phyloP scores from a whole-genome alignment of 2,329 filamentous ascomycete genomes.

The Fusarium euwallaceae region DNA sequence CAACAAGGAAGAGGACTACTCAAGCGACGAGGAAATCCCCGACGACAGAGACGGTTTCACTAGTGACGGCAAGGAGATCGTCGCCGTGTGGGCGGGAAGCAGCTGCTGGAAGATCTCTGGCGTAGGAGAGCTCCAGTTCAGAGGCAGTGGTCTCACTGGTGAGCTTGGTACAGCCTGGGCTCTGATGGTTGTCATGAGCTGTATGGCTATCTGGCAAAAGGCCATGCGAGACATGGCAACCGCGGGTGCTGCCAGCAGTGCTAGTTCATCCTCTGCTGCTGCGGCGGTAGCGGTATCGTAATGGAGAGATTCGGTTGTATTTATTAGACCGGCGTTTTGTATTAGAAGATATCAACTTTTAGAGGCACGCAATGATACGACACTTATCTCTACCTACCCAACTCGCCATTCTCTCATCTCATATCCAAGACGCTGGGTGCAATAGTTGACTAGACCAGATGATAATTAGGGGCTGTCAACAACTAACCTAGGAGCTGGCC shows the following conservation, averaged over 20 bases:
- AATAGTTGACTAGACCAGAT: background rate
- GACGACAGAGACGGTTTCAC: slow-evolving; percentile 33
- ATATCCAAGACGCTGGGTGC: background rate
- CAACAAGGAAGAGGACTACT: slow-evolving; percentile 14
- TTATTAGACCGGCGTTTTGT: background rate
- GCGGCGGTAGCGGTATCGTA: slow-evolving; percentile 5
- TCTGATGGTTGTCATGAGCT: slow-evolving; percentile 46
- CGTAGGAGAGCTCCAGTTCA: slow-evolving; percentile 44
- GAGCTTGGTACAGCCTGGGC: slow-evolving; percentile 43
- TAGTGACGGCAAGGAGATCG: slow-evolving; percentile 43
- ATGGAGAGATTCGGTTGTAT: background rate
- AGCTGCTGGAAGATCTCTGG: slow-evolving; percentile 26
- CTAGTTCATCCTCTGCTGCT: background rate
- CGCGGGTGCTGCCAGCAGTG: slow-evolving; percentile 10
- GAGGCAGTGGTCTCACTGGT: slow-evolving; percentile 44
- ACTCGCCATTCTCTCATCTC: background rate
- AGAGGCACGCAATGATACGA: slow-evolving; percentile 1
- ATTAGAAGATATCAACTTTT: slow-evolving; percentile 6
- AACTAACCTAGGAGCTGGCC: background rate
- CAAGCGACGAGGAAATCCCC: slow-evolving; percentile 11
- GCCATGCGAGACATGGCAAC: slow-evolving; percentile 20
- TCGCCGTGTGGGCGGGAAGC: slow-evolving; percentile 40
- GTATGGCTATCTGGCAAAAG: slow-evolving; percentile 41
- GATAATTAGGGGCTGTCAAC: background rate
- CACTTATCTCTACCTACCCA: background rate